phyloP scores from a whole-genome alignment of 2,329 filamentous ascomycete genomes.

The Pezicula carpinea region DNA sequence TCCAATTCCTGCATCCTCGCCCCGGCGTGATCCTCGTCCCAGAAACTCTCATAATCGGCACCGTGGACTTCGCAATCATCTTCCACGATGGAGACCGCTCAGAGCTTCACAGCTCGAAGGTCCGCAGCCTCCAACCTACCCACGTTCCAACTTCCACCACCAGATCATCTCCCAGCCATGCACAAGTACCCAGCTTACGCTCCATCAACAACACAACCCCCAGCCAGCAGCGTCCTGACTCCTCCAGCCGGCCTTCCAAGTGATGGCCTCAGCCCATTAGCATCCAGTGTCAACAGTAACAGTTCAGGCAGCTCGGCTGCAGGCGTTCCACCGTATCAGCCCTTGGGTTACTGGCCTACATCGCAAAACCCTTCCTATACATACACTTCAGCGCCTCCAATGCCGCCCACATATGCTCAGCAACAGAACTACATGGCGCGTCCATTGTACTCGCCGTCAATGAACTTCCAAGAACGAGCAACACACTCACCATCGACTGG shows the following conservation, averaged over 20 bases:
- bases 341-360: conserved; percentile 57
- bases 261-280: conserved; percentile 58
- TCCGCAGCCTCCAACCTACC: conserved; percentile 66
- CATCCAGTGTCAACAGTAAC: conserved; percentile 56
- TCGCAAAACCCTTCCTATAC: conserved; percentile 41
- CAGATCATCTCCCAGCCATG: conserved; percentile 44
- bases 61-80: conserved; percentile 24
- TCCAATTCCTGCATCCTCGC: not conserved
- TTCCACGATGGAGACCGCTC: conserved; percentile 48
- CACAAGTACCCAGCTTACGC: conserved; percentile 50
- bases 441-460: conserved; percentile 52
- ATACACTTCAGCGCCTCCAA: conserved; percentile 45
- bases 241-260: conserved; percentile 42
- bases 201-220: conserved; percentile 35
- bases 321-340: conserved; percentile 50
- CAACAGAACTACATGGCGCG: conserved; percentile 38
- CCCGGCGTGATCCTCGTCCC: conserved; percentile 1
- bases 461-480: conserved; percentile 47
- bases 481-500: conserved; percentile 55
- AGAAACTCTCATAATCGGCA: not conserved
- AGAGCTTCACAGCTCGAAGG: conserved; percentile 67
- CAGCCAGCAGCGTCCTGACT: conserved; percentile 36
- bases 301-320: conserved; percentile 55
- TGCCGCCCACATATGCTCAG: conserved; percentile 23
- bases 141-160: conserved; percentile 64